Base-by-base conservation (phyloP, 2,329 filamentous ascomycete genomes). In the Ceratocystis huliohia region DNA sequence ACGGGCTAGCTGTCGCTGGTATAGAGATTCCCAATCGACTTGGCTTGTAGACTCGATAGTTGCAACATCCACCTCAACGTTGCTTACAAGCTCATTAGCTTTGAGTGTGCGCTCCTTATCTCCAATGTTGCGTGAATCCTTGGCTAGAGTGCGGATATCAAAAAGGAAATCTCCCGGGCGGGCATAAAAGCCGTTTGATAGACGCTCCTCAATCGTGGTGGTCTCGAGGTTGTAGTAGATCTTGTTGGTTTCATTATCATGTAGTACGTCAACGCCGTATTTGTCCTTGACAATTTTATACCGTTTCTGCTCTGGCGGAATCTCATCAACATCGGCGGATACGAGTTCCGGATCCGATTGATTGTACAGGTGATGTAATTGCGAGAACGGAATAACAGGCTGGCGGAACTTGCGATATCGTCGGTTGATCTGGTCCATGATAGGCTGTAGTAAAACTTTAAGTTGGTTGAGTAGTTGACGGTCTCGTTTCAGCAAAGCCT, bases 221-320 rank as follows among this genome's bases (percentile, higher is more conserved):
- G 93, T 89, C 73, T 97, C 92, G 59, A 99, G 79, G 71, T 99
- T 99, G 79, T 96, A 97, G 75, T 87, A 97, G 74, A 92, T 94
- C 74, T 94, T 96, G 67, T 85, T 85, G 1, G 85, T 89, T 1
- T 82, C 81, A 4, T 84, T 85, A 70, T 97, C 89, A 48, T 85
- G 80, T 57, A 99, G 78, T 17, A 92, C 91, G 50, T 84, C 81
- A 10, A 88, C 84, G 7, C 88, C 92, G 69, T 94, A 84, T 69
- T 86, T 86, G 74, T 99, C 93, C 71, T 84, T 86, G 48, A 84
- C 84, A 68, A 91, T 85, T 72, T 92, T 89, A 73, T 84, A 97
- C 0, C 91, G 92, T 57, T 91, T 84, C 66, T 81, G 78, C 10
- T 87, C 83, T 50, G 77, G 77, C 37, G 75, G 73, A 25, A 68